A percentile compares a stretch with the other conserved stretches of the same genome.
phyloP scores from a whole-genome alignment of 1,284 basidiomycete genomes.

The Papiliotrema flavescens region DNA sequence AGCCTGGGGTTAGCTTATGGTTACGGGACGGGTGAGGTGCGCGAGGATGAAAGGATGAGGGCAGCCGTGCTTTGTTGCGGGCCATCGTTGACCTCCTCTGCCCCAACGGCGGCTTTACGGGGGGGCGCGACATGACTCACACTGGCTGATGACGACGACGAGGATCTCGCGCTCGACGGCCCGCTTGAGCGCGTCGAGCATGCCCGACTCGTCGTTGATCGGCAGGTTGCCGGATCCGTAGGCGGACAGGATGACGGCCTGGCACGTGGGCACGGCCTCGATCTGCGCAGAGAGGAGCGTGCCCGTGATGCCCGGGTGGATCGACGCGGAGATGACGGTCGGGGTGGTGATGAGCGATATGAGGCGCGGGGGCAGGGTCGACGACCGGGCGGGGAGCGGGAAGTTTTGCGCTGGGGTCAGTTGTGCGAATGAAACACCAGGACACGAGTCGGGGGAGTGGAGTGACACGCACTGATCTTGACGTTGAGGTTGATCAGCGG shows the following conservation, averaged over 20 bases:
- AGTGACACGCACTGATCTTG: slow-evolving; percentile 38
- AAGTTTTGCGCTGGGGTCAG: slow-evolving; percentile 7
- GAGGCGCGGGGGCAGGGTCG: slow-evolving; percentile 27
- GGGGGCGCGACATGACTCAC: slow-evolving; percentile 24
- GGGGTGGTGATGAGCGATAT: slow-evolving; percentile 29
- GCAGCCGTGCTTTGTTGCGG: too few species aligned
- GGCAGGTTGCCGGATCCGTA: slow-evolving; percentile 45
- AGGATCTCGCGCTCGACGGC: slow-evolving; percentile 41
- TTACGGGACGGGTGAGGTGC: not conserved
- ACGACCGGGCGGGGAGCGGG: slow-evolving; percentile 13
- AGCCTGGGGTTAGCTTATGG: slow-evolving; percentile 16
- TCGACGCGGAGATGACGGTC: slow-evolving; percentile 31
- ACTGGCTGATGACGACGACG: slow-evolving; percentile 45
- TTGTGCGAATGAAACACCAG: not conserved
- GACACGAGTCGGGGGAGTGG: not conserved
- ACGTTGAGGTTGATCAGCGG: slow-evolving; percentile 43
- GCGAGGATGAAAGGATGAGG: too few species aligned
- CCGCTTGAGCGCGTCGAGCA: slow-evolving; percentile 32
- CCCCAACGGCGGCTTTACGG: too few species aligned
- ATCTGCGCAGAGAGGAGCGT: slow-evolving; percentile 40
- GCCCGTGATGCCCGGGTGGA: slow-evolving; percentile 43
- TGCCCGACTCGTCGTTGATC: slow-evolving; percentile 32
- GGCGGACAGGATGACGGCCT: slow-evolving; percentile 42
- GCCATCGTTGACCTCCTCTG: too few species aligned
- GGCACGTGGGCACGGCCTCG: slow-evolving; percentile 38